Evolutionary conservation across 805 yeast species (phyloP).

Genomic region (Clavispora santaluciae): DNA sequence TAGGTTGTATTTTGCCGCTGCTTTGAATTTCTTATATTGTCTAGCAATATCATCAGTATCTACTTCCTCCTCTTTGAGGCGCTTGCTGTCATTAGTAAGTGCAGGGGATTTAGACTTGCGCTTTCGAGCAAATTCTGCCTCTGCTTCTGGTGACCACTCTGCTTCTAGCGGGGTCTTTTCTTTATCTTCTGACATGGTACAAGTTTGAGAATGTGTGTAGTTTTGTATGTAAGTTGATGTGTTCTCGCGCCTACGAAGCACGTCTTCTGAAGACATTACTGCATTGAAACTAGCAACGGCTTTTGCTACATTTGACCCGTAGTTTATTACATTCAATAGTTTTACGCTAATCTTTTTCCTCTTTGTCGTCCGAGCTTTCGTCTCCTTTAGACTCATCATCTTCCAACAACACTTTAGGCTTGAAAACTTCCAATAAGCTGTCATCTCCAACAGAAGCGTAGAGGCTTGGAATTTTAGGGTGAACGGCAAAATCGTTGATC

Average conservation of each 20-base stretch:
- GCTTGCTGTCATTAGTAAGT: slow-evolving; percentile 9
- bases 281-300: too few relatives aligned
- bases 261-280: too few relatives aligned
- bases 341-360: slow-evolving; percentile 13
- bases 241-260: not conserved
- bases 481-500: slow-evolving; percentile 64
- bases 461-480: slow-evolving; percentile 54
- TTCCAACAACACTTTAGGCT: slow-evolving; percentile 47
- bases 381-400: slow-evolving; percentile 26
- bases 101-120: slow-evolving; percentile 14
- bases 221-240: not conserved
- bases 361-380: slow-evolving; percentile 20
- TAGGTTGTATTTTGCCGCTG: slow-evolving; percentile 38
- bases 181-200: slow-evolving; percentile 1
- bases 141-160: not conserved
- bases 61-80: slow-evolving; percentile 13
- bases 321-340: too few relatives aligned
- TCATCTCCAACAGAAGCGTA: slow-evolving; percentile 73
- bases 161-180: slow-evolving; percentile 3
- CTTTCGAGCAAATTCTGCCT: slow-evolving; percentile 4
- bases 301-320: too few relatives aligned
- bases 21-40: slow-evolving; percentile 32
- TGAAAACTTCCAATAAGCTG: slow-evolving; percentile 72
- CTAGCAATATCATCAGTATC: slow-evolving; percentile 32
- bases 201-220: not conserved